phyloP scores from a whole-genome alignment of 805 yeast genomes.

The Kockiozyma suomiensis region DNA sequence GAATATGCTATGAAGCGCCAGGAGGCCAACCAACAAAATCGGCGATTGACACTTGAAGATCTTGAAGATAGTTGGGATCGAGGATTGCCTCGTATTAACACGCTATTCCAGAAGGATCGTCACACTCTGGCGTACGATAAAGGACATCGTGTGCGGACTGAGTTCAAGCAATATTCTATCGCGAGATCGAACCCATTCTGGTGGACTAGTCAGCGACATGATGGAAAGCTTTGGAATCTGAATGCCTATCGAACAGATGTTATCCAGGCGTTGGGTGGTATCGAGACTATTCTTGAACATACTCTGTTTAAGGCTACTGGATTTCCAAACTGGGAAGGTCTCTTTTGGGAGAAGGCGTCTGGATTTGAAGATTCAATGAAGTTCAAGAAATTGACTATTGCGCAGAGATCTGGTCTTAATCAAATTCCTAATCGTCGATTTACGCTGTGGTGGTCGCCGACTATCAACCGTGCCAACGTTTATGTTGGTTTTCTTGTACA shows the following conservation, averaged over 20 bases:
- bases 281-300: conserved; percentile 93
- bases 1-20: conserved; percentile 89
- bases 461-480: conserved; percentile 95
- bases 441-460: conserved; percentile 99
- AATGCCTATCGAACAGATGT: conserved; percentile 93
- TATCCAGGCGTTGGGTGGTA: conserved; percentile 95
- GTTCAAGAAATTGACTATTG: conserved; percentile 92
- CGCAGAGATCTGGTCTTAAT: conserved; percentile 94
- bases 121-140: conserved; percentile 93
- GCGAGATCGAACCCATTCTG: conserved; percentile 85
- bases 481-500: conserved; percentile 97
- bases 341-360: conserved; percentile 97
- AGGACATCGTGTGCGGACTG: conserved; percentile 83
- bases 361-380: conserved; percentile 97
- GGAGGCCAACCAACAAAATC: conserved; percentile 81
- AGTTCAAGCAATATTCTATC: conserved; percentile 71
- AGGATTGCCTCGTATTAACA: conserved; percentile 94
- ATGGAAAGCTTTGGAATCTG: conserved; percentile 93
- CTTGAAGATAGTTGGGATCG: conserved; percentile 94
- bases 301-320: conserved; percentile 96
- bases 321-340: conserved; percentile 96
- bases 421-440: conserved; percentile 97
- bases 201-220: conserved; percentile 95
- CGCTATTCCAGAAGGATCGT: conserved; percentile 91
- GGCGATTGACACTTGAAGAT: conserved; percentile 88